Evolutionary conservation across 2,329 filamentous ascomycete genomes (phyloP).

Genomic region (Amauroascus verrucosus): DNA sequence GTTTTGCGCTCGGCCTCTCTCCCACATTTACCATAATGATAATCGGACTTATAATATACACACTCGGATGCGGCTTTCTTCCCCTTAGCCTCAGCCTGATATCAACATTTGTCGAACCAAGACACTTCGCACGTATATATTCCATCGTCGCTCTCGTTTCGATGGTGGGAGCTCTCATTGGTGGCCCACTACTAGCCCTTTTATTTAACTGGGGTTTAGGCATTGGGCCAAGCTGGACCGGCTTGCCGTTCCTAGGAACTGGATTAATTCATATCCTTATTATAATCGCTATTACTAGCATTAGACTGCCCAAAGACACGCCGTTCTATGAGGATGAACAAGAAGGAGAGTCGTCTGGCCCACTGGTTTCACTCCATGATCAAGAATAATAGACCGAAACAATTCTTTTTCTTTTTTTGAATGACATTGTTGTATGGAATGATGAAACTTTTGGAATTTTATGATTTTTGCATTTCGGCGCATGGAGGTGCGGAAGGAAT

Average conservation of each 20-base stretch:
- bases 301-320: slow-evolving; percentile 9
- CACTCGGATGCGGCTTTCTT: slow-evolving; percentile 40
- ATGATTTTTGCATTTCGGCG: too few species aligned
- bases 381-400: not conserved
- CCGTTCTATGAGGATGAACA: not conserved
- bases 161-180: slow-evolving; percentile 39
- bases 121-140: slow-evolving; percentile 42
- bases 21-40: slow-evolving; percentile 35
- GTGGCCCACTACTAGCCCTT: slow-evolving; percentile 38
- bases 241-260: slow-evolving; percentile 39
- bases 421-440: too few species aligned
- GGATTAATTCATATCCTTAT: slow-evolving; percentile 24
- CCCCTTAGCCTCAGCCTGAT: slow-evolving; percentile 40
- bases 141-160: slow-evolving; percentile 42
- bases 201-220: slow-evolving; percentile 40
- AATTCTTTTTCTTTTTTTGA: too few species aligned
- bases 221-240: slow-evolving; percentile 38
- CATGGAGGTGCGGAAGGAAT: too few species aligned
- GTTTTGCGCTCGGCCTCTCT: slow-evolving; percentile 39
- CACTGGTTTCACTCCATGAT: not conserved
- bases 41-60: slow-evolving; percentile 39
- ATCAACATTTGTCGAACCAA: slow-evolving; percentile 39
- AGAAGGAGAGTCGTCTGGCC: not conserved
- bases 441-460: not conserved
- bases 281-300: slow-evolving; percentile 10